Conservation (phyloP, 805 yeast genomes). For the Hanseniaspora vineae region DNA sequence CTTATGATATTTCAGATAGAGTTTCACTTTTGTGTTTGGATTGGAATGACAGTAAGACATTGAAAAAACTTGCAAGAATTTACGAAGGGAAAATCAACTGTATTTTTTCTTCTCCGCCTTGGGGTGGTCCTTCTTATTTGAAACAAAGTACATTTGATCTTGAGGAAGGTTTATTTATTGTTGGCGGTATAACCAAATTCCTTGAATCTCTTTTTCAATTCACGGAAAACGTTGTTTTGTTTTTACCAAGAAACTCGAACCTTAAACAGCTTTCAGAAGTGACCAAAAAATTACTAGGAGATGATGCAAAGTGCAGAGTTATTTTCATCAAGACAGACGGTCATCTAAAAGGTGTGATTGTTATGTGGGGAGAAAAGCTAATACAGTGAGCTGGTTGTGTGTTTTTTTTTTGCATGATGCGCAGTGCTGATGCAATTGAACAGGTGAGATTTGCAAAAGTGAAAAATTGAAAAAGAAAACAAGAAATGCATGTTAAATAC, state of each 20-base stretch:
- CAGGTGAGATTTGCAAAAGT: too few species aligned
- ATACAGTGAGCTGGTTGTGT: neutral
- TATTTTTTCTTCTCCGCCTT: constrained; percentile 70
- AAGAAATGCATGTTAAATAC: neutral
- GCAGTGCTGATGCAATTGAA: too few species aligned
- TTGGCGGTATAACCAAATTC: constrained; percentile 28
- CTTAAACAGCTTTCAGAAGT: constrained; percentile 36
- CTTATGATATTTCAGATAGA: constrained; percentile 45
- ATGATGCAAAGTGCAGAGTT: constrained; percentile 31
- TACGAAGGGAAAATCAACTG: constrained; percentile 10
- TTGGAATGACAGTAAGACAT: constrained; percentile 23
- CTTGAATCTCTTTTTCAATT: constrained; percentile 30
- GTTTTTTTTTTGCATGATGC: neutral
- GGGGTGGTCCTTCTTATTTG: constrained; percentile 70
- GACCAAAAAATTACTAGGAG: constrained; percentile 35
- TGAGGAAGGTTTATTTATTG: constrained; percentile 33
- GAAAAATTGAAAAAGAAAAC: too few species aligned
- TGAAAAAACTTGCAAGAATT: constrained; percentile 10
- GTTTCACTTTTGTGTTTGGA: constrained; percentile 37
- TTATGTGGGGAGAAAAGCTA: constrained; percentile 46
- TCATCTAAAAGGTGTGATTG: constrained; percentile 39
- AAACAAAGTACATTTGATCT: constrained; percentile 33
- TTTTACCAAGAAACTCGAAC: constrained; percentile 51
- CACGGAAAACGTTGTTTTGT: constrained; percentile 39
- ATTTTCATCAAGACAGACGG: constrained; percentile 31